Evolutionary conservation across 805 yeast genomes (phyloP), one percentile per base, ranked within the genome.

Genomic region (Nakazawaea sp.): DNA sequence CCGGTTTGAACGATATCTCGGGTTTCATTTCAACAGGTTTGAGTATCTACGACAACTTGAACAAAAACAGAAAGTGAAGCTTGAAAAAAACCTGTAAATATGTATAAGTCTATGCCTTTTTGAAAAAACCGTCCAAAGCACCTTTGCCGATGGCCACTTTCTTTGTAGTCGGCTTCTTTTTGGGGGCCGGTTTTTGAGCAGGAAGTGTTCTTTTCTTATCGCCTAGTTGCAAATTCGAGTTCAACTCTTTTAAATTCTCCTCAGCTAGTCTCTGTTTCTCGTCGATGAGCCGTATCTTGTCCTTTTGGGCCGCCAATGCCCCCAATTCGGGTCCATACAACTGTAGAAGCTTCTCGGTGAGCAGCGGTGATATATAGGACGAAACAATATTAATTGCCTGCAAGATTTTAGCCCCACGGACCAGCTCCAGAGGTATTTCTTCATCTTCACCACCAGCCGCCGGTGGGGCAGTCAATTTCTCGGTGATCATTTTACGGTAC

Each of bases 21-120:
- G 66, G 76, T 19, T 70, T 81, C 64, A 79, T 85, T 59, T 85
- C 88, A 24, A 68, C 83, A 43, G 94, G 94, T 0, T 57, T 84
- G 71, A 73, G 82, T 31, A 81, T 85, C 45, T 81, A 72, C 58
- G 72, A 79, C 45, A 68, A 72, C 45, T 66, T 80, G 45, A 61
- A 57, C 25, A 47, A 54, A 32, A 9, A 26, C 16, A 15, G 25
- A 8, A 27, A 18, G n/a, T 18, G 11, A n/a, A 18, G 25, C 8
- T 36, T 42, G 38, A 38, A 32, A 38, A 41, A 43, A 18, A 25
- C 17, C 26, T 21, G 35, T 33, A 27, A 18, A 35, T 35, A 23
- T 17, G 7, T 23, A 21, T 32, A 32, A n/a, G n/a, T n/a, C 5
- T 46, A 51, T 33, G 57, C 60, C 44, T 61, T 71, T 45, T 68